Evolutionary conservation across 306 rosid genomes (phyloP).

Genomic region (Urtica urens): DNA sequence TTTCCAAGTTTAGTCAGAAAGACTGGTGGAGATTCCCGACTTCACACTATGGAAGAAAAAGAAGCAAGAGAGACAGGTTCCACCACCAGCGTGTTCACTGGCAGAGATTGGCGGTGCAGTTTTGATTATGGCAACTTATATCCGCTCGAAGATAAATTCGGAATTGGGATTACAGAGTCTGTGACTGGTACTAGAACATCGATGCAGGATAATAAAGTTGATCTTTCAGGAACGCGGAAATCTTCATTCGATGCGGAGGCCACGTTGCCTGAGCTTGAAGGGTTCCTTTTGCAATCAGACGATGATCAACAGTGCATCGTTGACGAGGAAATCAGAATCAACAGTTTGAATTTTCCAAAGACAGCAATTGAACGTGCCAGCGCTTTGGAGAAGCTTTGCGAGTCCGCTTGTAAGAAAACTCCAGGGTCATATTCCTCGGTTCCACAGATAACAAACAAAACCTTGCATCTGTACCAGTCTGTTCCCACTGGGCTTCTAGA

Average conservation of each 20-base stretch:
- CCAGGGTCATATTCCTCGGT: conserved; percentile 43
- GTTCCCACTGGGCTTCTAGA: conserved; percentile 69
- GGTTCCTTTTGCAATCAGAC: conserved; percentile 54
- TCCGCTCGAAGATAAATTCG: conserved; percentile 18
- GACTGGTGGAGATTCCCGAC: conserved; percentile 11
- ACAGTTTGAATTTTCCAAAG: conserved; percentile 30
- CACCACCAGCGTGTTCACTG: conserved; percentile 11
- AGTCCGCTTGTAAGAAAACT: conserved; percentile 46
- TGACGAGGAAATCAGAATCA: conserved; percentile 35
- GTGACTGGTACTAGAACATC: conserved; percentile 20
- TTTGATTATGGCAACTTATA: conserved; percentile 17
- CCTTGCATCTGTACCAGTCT: conserved; percentile 29
- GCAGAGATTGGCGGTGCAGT: conserved; percentile 16
- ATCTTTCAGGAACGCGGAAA: conserved; percentile 21
- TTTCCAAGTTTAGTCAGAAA: conserved; percentile 19
- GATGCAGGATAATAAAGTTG: conserved; percentile 23
- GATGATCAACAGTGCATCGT: conserved; percentile 32
- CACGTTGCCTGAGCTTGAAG: conserved; percentile 56
- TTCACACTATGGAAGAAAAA: conserved; percentile 13
- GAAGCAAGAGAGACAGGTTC: conserved; percentile 21
- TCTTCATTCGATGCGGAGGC: conserved; percentile 27
- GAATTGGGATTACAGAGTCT: conserved; percentile 22
- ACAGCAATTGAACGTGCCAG: conserved; percentile 35
- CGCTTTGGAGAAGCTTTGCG: conserved; percentile 41
- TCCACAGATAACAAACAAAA: conserved; percentile 24